Base-by-base conservation (phyloP, 768 basidiomycete genomes). In the Hericium rajendrae region DNA sequence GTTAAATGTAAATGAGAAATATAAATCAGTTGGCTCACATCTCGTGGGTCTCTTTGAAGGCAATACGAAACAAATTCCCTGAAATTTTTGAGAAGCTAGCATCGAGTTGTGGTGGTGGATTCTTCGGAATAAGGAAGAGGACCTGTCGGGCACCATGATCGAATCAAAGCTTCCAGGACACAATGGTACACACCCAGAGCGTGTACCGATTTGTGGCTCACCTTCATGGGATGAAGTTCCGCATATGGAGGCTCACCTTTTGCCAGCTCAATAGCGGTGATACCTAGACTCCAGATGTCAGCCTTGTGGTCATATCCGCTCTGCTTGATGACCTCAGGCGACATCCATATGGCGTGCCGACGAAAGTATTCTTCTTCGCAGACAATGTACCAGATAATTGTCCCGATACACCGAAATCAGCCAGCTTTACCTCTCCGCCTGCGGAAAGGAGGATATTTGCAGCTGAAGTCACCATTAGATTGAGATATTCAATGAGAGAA, bases 331-430 rank as follows among this genome's bases (percentile, higher is more conserved):
- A 98, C 94, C 68, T 99, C 97, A 6, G 97, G 97, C 6, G 92
- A 93, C 97, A 99, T 99, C 97, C 97, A 99, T 98, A 99, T 3
- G 95, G 95, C 16, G 95, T 94, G 28, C 92, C 92, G 37, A 95
- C 95, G 68, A 94, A 97, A 0, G 95, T 99, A 65, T 99, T 98
- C 81, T 97, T 94, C 81, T 92, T 93, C 18, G 90, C 91, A 11
- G 88, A 91, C 48, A 94, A 74, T 1, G 91, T 94, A 3, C 93
- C 93, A 20, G 91, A 94, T 28, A 99, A 78, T 67, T 99, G 97
- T 28, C 97, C 97, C 1, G 94, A 97, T 4, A 99, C 97, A 67
- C 97, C 97, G 67, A 99, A 99, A 69, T 99, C 97, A 48, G 97
- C 97, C 24, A 99, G 78, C 70, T 99, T 99, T 63, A 99, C 95